A percentile compares a stretch with the other conserved stretches of the same genome.
Conservation (phyloP, 1,284 basidiomycete species). For the Butyriboletus regius region DNA sequence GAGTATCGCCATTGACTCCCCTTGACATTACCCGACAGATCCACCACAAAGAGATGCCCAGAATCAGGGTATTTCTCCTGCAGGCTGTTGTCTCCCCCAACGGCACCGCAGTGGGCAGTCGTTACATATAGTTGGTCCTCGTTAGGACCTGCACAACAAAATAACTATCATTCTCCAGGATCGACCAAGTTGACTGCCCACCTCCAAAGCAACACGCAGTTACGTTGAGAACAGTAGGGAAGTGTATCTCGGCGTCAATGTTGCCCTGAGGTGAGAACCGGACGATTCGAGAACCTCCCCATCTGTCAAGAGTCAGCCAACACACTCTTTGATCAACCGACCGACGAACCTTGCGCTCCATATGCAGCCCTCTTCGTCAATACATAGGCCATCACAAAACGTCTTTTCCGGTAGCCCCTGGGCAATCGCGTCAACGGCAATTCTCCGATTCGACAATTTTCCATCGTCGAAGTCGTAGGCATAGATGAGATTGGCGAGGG, state of each 20-base stretch:
- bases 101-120: constrained; percentile 56
- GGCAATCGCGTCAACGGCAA: constrained; percentile 51
- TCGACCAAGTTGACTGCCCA: constrained; percentile 16
- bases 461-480: constrained; percentile 60
- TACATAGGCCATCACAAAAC: constrained; percentile 58
- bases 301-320: constrained; percentile 34
- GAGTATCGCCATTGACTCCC: constrained; percentile 39
- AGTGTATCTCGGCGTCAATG: constrained; percentile 49
- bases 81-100: constrained; percentile 43
- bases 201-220: constrained; percentile 67
- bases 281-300: constrained; percentile 56
- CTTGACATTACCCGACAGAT: constrained; percentile 48
- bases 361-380: constrained; percentile 56
- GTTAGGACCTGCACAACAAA: constrained; percentile 42
- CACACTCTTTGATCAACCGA: constrained; percentile 2
- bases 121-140: constrained; percentile 61
- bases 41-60: constrained; percentile 56
- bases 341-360: constrained; percentile 57
- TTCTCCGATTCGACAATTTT: constrained; percentile 46
- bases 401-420: constrained; percentile 45
- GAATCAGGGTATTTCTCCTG: constrained; percentile 55
- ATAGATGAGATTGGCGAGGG: constrained; percentile 54
- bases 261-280: constrained; percentile 48
- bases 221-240: constrained; percentile 54
- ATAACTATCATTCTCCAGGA: neutral